phyloP scores from a whole-genome alignment of 306 rosid species.

The Pyrus betulifolia region DNA sequence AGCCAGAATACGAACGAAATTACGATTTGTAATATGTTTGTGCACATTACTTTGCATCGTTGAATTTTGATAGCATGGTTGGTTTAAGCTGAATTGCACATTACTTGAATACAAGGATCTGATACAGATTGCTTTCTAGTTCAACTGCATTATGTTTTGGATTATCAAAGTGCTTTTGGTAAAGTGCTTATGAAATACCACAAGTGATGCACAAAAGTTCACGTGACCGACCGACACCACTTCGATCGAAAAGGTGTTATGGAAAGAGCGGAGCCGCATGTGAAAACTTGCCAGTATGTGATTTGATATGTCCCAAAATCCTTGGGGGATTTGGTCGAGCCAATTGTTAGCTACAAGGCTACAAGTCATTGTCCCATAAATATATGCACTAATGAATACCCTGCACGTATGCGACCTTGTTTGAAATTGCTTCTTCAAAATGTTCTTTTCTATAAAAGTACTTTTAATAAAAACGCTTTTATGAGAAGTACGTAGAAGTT shows the following conservation, averaged over 20 bases:
- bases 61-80: conserved; percentile 2
- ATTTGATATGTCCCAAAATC: background rate
- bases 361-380: too few relatives aligned
- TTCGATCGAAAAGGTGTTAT: background rate
- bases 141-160: background rate
- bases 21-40: background rate
- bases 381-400: too few relatives aligned
- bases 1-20: background rate
- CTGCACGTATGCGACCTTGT: too few relatives aligned
- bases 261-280: background rate
- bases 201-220: too few relatives aligned
- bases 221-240: background rate
- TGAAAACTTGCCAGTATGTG: background rate
- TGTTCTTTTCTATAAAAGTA: too few relatives aligned
- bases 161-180: too few relatives aligned
- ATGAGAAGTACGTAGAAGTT: too few relatives aligned
- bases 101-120: conserved; percentile 3
- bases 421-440: too few relatives aligned
- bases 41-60: background rate
- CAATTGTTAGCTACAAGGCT: background rate
- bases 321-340: background rate
- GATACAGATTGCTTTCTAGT: background rate
- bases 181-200: too few relatives aligned
- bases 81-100: background rate
- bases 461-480: too few relatives aligned